These are phyloP conservation scores for Citrus unshiu DNA, from an alignment of 345 rosid genomes.

Conservation along the genomic window DNA sequence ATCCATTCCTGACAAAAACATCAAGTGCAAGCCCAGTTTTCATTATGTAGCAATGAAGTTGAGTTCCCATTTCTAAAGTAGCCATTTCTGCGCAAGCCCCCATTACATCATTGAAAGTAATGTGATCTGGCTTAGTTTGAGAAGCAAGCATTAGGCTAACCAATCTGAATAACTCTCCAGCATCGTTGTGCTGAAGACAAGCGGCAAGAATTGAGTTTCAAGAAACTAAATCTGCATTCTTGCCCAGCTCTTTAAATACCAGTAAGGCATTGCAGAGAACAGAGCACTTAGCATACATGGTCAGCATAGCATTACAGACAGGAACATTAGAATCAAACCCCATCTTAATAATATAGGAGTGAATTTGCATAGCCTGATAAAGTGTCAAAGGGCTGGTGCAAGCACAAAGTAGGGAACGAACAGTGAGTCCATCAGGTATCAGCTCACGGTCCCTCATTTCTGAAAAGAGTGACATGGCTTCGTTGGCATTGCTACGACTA, in stretches of 20 bases:
- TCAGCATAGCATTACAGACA: constrained; percentile 50
- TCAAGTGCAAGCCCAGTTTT: constrained; percentile 49
- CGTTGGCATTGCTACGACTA: no score
- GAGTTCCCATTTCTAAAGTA: constrained; percentile 60
- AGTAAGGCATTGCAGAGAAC: constrained; percentile 30
- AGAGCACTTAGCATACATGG: constrained; percentile 47
- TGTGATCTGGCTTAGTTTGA: constrained; percentile 46
- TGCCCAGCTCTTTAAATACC: constrained; percentile 51
- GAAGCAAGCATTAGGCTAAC: constrained; percentile 51
- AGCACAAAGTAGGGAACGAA: no score
- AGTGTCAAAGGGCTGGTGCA: neutral
- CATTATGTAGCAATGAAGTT: constrained; percentile 50
- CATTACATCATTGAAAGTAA: constrained; percentile 43
- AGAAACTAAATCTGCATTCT: constrained; percentile 47
- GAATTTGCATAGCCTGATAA: constrained; percentile 47
- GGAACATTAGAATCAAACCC: constrained; percentile 38
- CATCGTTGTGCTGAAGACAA: constrained; percentile 45
- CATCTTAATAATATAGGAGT: constrained; percentile 42
- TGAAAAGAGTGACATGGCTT: neutral
- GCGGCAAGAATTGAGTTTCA: constrained; percentile 74
- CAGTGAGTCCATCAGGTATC: constrained; percentile 43
- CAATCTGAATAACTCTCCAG: constrained; percentile 49
- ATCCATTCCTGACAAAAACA: constrained; percentile 45
- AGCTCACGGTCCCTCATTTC: constrained; percentile 29
- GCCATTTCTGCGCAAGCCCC: constrained; percentile 65